Conservation (phyloP, 768 basidiomycete genomes). For the Suillus sp. region DNA sequence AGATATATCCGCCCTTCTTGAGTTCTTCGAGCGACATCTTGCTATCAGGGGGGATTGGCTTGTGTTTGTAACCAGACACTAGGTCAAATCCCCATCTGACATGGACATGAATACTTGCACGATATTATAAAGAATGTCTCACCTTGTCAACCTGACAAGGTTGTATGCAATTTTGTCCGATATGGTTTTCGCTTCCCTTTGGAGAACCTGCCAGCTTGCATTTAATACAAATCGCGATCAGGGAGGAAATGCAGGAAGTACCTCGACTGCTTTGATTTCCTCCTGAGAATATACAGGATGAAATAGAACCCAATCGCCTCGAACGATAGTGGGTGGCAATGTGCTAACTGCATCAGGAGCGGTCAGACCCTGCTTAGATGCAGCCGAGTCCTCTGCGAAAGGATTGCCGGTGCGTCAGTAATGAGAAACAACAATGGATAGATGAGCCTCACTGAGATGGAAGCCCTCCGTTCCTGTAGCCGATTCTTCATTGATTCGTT, state of each 20-base stretch:
- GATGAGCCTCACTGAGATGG: slow-evolving; percentile 33
- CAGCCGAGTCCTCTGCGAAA: slow-evolving; percentile 30
- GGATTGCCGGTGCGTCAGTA: slow-evolving; percentile 3
- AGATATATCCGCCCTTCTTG: slow-evolving; percentile 68
- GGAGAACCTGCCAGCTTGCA: slow-evolving; percentile 57
- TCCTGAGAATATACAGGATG: slow-evolving; percentile 86
- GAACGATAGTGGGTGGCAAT: slow-evolving; percentile 50
- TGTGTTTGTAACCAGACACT: slow-evolving; percentile 84
- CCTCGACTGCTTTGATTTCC: slow-evolving; percentile 74
- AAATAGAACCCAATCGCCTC: slow-evolving; percentile 89
- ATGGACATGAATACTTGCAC: slow-evolving; percentile 11
- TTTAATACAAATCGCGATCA: slow-evolving; percentile 7
- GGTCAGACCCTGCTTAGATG: slow-evolving; percentile 19
- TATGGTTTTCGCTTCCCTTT: slow-evolving; percentile 60
- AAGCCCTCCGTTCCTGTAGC: slow-evolving; percentile 37
- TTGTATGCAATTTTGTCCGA: slow-evolving; percentile 73
- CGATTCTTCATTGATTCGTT: slow-evolving; percentile 24
- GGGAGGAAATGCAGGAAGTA: slow-evolving; percentile 30
- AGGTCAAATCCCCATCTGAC: slow-evolving; percentile 74
- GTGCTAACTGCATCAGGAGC: slow-evolving; percentile 50
- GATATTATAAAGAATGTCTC: slow-evolving; percentile 17
- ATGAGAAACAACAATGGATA: background rate
- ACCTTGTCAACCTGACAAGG: slow-evolving; percentile 61
- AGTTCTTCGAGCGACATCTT: slow-evolving; percentile 76
- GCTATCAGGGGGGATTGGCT: slow-evolving; percentile 56